Base-by-base conservation (phyloP, 345 rosid genomes). In the Heritiera fomes region DNA sequence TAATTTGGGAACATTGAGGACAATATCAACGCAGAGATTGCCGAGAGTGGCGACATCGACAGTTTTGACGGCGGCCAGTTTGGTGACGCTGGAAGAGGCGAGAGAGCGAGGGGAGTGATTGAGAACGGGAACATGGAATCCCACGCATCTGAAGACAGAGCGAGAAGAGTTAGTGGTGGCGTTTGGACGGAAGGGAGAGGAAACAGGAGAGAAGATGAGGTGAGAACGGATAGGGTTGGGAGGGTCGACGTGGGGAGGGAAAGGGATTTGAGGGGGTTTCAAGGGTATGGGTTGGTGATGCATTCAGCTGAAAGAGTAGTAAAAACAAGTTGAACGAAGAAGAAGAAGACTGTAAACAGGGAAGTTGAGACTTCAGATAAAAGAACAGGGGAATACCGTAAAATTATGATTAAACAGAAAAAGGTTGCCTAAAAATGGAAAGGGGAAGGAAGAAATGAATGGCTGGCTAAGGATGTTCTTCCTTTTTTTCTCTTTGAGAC, bases 11-110 rank as follows among this genome's bases (percentile, higher is more conserved):
- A 96, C 97, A 72, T 85, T 85, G 82, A 96, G 97, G 62, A 96
- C 94, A 73, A 96, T 88, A 85, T 96, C 99, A 38, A 96, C 95
- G 79, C 98, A 96, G 81, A 94, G 98, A 86, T 92, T 94, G 28
- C 98, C 99, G 2, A 96, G 83, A 15, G 99, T 92, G 46, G 98
- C 87, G 63, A 96, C 65, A 61, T 68, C 75, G 75, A 50, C 60
- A 6, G 75, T 50, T 50, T 50, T 50, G 75, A 72, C 62, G 23
- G 59, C 40, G 43, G 23, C 7, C 1, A 28, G 15, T 50, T 52
- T 71, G 43, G 30, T 18, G 45, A 53, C 83, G 74, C 78, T 80
- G 12, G 80, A 45, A 28, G 78, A 80, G 76, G 73, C 43, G 30
- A 69, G 65, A 65, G 87, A 79, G 76, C 45, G 41, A 56, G 86